Conservation (phyloP, 306 rosid species). For the Vigna radiata region DNA sequence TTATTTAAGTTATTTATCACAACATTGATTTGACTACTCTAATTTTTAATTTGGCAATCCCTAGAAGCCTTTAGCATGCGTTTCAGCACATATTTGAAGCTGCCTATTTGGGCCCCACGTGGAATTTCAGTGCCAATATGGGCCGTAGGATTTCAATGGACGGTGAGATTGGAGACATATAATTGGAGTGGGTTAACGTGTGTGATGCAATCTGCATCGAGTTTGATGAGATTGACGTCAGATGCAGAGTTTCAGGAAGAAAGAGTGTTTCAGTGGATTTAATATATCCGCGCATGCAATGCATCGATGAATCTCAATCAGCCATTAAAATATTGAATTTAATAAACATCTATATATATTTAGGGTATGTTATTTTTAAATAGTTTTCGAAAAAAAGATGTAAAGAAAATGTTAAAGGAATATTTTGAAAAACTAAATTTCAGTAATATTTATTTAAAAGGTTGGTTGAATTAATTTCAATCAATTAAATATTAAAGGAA, state of each 20-base stretch:
- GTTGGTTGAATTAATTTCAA: too few species aligned
- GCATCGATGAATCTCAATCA: too few species aligned
- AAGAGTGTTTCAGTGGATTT: constrained; percentile 29
- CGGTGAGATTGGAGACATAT: constrained; percentile 42
- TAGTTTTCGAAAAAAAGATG: too few species aligned
- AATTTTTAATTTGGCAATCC: constrained; percentile 32
- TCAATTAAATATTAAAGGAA: too few species aligned
- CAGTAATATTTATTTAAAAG: too few species aligned
- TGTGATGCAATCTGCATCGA: background rate
- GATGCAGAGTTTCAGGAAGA: constrained; percentile 33
- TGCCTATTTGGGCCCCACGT: constrained; percentile 38
- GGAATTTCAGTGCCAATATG: background rate
- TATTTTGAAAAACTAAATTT: too few species aligned
- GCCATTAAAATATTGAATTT: too few species aligned
- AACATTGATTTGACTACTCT: too few species aligned
- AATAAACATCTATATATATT: too few species aligned
- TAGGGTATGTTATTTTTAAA: too few species aligned
- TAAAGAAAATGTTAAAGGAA: too few species aligned
- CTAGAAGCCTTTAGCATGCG: constrained; percentile 35
- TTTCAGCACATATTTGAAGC: constrained; percentile 36
- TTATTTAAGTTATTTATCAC: too few species aligned
- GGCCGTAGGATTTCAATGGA: constrained; percentile 18
- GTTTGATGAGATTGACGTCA: constrained; percentile 42
- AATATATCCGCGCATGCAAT: constrained; percentile 18
- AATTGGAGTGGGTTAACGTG: constrained; percentile 40